These are phyloP conservation scores for Neodidymelliopsis sp. DNA, from an alignment of 2,329 filamentous ascomycete genomes.

Conservation along the genomic window DNA sequence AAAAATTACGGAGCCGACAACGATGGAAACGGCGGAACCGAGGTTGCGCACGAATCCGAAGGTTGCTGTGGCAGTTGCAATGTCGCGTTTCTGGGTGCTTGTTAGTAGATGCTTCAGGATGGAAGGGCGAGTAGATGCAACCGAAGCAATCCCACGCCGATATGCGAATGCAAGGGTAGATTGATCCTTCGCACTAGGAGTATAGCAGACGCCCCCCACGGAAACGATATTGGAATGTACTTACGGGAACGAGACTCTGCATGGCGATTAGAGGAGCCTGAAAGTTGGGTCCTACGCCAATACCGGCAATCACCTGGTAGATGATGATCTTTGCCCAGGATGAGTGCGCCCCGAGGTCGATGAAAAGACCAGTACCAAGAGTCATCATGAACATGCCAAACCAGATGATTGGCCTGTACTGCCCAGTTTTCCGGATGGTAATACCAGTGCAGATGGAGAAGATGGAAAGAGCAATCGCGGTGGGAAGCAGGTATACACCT, in stretches of 20 bases:
- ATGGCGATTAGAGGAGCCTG: conserved; percentile 73
- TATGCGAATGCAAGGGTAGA: too few species aligned
- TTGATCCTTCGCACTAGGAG: too few species aligned
- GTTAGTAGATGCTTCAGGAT: conserved; percentile 19
- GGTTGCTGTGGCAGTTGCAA: conserved; percentile 72
- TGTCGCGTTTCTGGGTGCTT: conserved; percentile 58
- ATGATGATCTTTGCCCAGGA: conserved; percentile 51
- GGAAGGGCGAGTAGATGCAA: background rate
- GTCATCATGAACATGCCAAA: conserved; percentile 48
- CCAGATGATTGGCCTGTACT: conserved; percentile 53
- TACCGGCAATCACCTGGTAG: conserved; percentile 49
- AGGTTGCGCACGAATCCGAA: conserved; percentile 74
- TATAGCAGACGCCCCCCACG: background rate
- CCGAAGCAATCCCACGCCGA: too few species aligned
- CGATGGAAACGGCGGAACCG: conserved; percentile 71
- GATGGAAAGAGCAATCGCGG: conserved; percentile 71
- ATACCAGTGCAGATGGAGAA: conserved; percentile 65
- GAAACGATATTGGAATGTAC: conserved; percentile 7
- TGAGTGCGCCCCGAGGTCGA: conserved; percentile 42
- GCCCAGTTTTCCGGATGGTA: conserved; percentile 56
- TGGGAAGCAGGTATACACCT: conserved; percentile 77
- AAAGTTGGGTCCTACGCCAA: conserved; percentile 70
- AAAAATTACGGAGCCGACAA: conserved; percentile 80
- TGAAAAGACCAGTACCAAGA: conserved; percentile 49
- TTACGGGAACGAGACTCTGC: conserved; percentile 65